Percentiles rank a stretch among this genome's conserved stretches.
Evolutionary conservation across 306 rosid genomes (phyloP).

Genomic region (Cucurbita pepo): DNA sequence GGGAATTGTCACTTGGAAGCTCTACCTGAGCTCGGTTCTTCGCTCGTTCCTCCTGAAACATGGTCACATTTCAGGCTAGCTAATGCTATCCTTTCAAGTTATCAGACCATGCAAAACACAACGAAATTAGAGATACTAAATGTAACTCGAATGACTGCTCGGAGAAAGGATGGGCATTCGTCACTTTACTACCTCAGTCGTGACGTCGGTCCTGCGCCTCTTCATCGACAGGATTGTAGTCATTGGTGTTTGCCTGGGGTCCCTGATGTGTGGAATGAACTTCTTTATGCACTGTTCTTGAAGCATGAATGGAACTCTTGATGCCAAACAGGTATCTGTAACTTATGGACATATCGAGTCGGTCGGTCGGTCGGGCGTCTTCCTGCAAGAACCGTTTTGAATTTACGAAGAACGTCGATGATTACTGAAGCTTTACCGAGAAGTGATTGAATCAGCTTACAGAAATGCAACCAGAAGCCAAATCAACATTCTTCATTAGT

Average conservation of each 20-base stretch:
- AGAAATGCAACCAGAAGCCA: not conserved
- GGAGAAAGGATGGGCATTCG: slow-evolving; percentile 72
- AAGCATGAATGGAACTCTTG: slow-evolving; percentile 22
- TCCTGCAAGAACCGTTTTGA: not conserved
- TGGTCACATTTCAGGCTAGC: slow-evolving; percentile 51
- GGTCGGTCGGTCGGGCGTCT: not conserved
- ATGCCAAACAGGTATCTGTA: not conserved
- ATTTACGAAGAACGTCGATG: not conserved
- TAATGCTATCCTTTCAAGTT: slow-evolving; percentile 25
- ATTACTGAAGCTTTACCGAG: not conserved
- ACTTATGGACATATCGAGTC: not conserved
- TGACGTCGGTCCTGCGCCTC: slow-evolving; percentile 23
- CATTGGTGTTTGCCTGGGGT: slow-evolving; percentile 98
- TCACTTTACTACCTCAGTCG: slow-evolving; percentile 58
- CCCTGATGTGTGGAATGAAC: slow-evolving; percentile 81
- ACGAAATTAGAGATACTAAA: slow-evolving; percentile 35
- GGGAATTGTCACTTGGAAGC: slow-evolving; percentile 77
- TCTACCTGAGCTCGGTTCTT: slow-evolving; percentile 54
- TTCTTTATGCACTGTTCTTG: slow-evolving; percentile 50
- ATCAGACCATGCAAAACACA: slow-evolving; percentile 7
- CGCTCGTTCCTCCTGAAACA: slow-evolving; percentile 35
- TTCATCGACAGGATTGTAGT: slow-evolving; percentile 78
- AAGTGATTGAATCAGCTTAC: not conserved
- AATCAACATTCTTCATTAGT: not conserved
- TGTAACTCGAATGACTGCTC: slow-evolving; percentile 50